phyloP scores from a whole-genome alignment of 2,329 filamentous ascomycete genomes.

The Pseudonectria foliicola region DNA sequence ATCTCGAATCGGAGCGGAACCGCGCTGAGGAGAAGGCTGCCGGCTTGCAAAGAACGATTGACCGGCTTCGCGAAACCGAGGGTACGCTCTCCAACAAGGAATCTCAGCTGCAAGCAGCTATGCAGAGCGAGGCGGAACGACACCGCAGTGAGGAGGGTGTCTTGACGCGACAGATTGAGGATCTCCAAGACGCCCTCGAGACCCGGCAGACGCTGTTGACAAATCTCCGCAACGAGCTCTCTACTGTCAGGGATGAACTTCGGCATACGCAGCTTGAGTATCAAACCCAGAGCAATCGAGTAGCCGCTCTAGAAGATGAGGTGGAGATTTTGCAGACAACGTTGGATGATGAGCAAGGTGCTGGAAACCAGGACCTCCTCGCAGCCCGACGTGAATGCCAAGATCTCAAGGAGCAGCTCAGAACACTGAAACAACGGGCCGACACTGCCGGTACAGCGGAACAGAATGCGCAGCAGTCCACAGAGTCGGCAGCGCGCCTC shows the following conservation, averaged over 20 bases:
- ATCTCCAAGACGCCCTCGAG: constrained; percentile 64
- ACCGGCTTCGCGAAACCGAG: constrained; percentile 61
- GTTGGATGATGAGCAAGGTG: constrained; percentile 19
- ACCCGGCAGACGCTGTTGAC: constrained; percentile 59
- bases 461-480: constrained; percentile 27
- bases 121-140: constrained; percentile 64
- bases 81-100: constrained; percentile 62
- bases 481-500: constrained; percentile 43
- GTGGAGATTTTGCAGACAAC: constrained; percentile 60
- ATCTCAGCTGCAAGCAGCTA: constrained; percentile 56
- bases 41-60: constrained; percentile 63
- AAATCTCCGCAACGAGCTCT: constrained; percentile 58
- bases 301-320: constrained; percentile 65
- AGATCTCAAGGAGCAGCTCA: constrained; percentile 17
- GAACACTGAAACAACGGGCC: constrained; percentile 21
- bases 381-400: constrained; percentile 37
- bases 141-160: constrained; percentile 65
- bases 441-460: constrained; percentile 24
- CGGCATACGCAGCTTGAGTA: constrained; percentile 60
- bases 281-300: constrained; percentile 55
- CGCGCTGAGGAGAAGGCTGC: constrained; percentile 60
- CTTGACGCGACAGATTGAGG: constrained; percentile 65
- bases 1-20: constrained; percentile 57
- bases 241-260: constrained; percentile 60
- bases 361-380: constrained; percentile 35